phyloP scores from a whole-genome alignment of 352 stramenopile genomes.

The Albugo candida region DNA sequence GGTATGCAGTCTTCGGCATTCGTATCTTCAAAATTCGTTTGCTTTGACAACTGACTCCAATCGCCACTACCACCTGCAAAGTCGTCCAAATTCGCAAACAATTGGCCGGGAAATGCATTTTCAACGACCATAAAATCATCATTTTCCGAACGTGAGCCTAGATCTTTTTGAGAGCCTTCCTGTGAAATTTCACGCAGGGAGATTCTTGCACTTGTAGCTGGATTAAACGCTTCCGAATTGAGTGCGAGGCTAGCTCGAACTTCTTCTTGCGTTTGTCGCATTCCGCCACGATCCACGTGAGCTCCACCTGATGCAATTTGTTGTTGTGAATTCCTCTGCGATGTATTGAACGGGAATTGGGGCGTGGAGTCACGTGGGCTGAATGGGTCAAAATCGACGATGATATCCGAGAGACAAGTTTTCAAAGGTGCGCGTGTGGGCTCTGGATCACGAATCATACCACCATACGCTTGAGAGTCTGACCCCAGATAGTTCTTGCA shows the following conservation, averaged over 20 bases:
- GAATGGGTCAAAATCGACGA: slow-evolving; percentile 59
- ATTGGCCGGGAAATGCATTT: slow-evolving; percentile 36
- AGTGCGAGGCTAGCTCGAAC: slow-evolving; percentile 36
- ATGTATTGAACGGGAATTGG: slow-evolving; percentile 18
- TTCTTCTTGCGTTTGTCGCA: slow-evolving; percentile 41
- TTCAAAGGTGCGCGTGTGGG: too few relatives aligned
- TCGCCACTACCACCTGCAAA: not conserved
- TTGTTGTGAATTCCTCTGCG: not conserved
- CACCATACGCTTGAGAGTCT: too few relatives aligned
- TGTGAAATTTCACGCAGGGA: not conserved
- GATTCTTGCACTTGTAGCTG: not conserved
- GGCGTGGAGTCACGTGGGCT: slow-evolving; percentile 33
- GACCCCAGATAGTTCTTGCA: too few relatives aligned
- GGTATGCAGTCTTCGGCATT: slow-evolving; percentile 7
- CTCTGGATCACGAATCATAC: too few relatives aligned
- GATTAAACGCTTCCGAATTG: slow-evolving; percentile 22
- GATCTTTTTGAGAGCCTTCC: slow-evolving; percentile 18
- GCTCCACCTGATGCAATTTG: slow-evolving; percentile 11
- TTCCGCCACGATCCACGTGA: slow-evolving; percentile 19
- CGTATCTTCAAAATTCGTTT: not conserved
- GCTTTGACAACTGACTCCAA: not conserved
- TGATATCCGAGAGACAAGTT: slow-evolving; percentile 7
- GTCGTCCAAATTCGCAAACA: slow-evolving; percentile 48
- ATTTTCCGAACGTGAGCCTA: slow-evolving; percentile 11
- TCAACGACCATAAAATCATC: slow-evolving; percentile 24